phyloP scores from a whole-genome alignment of 2,329 filamentous ascomycete genomes.

The Penicillium nordicum region DNA sequence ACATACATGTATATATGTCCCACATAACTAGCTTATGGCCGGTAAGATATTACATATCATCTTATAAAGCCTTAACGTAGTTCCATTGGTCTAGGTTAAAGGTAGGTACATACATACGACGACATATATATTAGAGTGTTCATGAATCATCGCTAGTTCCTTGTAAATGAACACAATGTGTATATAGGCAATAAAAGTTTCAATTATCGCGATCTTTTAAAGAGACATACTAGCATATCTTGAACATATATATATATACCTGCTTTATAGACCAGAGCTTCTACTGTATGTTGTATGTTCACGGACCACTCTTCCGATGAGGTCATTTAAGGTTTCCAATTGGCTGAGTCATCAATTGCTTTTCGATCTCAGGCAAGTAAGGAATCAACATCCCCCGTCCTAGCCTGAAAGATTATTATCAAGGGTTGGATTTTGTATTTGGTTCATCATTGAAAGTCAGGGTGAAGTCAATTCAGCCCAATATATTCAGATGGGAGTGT shows the following conservation, averaged over 20 bases:
- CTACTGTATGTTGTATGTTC: not conserved
- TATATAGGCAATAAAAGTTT: not conserved
- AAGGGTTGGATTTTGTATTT: not conserved
- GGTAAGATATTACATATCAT: no score
- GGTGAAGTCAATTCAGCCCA: not conserved
- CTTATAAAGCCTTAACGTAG: not conserved
- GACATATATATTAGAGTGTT: not conserved
- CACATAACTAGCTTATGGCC: no score
- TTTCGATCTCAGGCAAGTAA: not conserved
- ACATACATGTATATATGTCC: no score
- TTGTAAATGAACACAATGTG: not conserved
- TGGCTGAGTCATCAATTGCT: not conserved
- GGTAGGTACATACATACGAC: not conserved
- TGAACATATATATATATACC: not conserved
- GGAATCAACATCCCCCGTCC: not conserved
- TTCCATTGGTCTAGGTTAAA: not conserved
- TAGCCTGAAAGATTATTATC: not conserved
- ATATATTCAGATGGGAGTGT: conserved; percentile 4
- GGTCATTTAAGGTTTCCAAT: not conserved
- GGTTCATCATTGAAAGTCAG: conserved; percentile 1
- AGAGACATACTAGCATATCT: not conserved
- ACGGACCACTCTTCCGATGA: not conserved
- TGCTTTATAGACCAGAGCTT: not conserved
- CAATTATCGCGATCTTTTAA: not conserved
- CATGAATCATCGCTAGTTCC: not conserved